phyloP scores from a whole-genome alignment of 441 rosid genomes.

The Capsella rubella region DNA sequence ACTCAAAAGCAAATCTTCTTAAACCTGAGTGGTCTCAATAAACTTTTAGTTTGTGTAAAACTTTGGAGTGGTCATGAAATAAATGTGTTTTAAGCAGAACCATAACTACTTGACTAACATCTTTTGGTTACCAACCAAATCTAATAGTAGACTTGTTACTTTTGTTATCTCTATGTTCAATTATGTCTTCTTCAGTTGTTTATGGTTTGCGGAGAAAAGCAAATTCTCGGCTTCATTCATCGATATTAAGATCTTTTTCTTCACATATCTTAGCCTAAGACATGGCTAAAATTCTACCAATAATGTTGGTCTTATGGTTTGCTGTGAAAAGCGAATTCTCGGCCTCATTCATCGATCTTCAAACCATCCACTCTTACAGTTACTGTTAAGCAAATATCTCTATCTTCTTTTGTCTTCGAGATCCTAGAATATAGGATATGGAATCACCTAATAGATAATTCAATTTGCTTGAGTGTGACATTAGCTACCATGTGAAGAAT shows the following conservation, averaged over 20 bases:
- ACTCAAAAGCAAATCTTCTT: background rate
- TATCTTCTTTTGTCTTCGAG: background rate
- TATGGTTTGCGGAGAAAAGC: no score
- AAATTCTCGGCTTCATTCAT: no score
- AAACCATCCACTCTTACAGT: no score
- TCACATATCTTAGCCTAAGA: no score
- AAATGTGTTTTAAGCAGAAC: background rate
- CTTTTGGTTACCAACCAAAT: slow-evolving; percentile 6
- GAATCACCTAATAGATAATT: background rate
- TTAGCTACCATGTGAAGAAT: background rate
- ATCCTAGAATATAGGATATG: background rate
- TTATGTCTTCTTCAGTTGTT: no score
- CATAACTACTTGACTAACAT: background rate
- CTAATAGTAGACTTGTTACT: background rate
- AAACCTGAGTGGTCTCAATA: background rate
- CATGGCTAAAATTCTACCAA: no score
- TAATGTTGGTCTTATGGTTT: no score
- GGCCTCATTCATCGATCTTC: no score
- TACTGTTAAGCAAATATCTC: no score
- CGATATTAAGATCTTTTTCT: no score
- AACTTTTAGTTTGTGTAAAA: background rate
- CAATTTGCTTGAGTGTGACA: background rate
- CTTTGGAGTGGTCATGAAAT: background rate
- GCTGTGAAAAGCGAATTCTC: no score
- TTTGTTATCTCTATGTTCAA: background rate